Evolutionary conservation across 2,329 filamentous ascomycete genomes (phyloP).

Genomic region (Penicillium digitatum): DNA sequence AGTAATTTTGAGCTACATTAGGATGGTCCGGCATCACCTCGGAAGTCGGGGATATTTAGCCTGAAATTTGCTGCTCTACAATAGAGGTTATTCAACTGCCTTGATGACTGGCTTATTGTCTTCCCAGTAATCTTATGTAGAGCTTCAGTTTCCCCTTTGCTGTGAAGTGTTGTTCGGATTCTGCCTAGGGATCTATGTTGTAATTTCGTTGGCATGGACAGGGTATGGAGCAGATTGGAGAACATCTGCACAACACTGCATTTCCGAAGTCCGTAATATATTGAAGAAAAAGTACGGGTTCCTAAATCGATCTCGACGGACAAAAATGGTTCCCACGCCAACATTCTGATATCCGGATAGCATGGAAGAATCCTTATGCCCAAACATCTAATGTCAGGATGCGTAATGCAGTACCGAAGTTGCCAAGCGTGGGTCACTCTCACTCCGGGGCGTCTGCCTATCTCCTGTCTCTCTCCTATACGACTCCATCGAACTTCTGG

Average conservation of each 20-base stretch:
- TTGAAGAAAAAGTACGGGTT: not conserved
- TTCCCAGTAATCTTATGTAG: not conserved
- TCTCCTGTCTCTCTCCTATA: constrained; percentile 4
- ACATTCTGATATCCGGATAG: not conserved
- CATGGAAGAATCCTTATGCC: not conserved
- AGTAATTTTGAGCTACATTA: not conserved
- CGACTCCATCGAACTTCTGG: constrained; percentile 9
- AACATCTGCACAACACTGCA: not conserved
- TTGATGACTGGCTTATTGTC: no score
- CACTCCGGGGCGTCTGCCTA: constrained; percentile 9
- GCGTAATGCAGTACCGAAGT: constrained; percentile 5
- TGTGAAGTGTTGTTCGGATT: not conserved
- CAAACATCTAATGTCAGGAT: constrained; percentile 1
- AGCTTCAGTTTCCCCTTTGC: not conserved
- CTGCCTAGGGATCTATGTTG: not conserved
- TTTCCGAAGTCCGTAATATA: not conserved
- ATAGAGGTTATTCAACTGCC: no score
- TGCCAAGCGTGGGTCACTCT: constrained; percentile 10
- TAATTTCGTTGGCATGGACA: not conserved
- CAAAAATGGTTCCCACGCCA: not conserved
- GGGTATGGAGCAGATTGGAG: not conserved
- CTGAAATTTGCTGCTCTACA: not conserved
- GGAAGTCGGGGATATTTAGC: not conserved
- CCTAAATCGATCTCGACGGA: not conserved
- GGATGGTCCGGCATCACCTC: constrained; percentile 3